Evolutionary conservation across 2,329 filamentous ascomycete genomes (phyloP).

Genomic region (Verticillium dahliae): DNA sequence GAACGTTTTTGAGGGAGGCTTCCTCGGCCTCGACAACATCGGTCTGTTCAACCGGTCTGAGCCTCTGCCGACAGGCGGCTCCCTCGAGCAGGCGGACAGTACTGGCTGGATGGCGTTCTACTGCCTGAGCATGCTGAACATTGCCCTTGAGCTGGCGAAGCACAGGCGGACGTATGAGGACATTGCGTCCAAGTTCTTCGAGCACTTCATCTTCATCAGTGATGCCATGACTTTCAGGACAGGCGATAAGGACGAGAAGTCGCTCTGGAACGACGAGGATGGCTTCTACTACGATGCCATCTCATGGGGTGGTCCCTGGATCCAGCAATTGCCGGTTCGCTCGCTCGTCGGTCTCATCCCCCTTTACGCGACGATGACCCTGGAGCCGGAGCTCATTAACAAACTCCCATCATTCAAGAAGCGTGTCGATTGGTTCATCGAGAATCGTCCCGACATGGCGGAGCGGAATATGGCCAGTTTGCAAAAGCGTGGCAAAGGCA

Average conservation of each 20-base stretch:
- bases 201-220: constrained; percentile 96
- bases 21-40: constrained; percentile 94
- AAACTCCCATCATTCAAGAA: constrained; percentile 90
- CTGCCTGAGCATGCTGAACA: constrained; percentile 94
- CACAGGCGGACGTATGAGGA: constrained; percentile 94
- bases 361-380: constrained; percentile 82
- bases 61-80: constrained; percentile 85
- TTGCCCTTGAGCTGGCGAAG: constrained; percentile 89
- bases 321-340: constrained; percentile 84
- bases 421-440: constrained; percentile 87
- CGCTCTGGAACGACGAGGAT: constrained; percentile 93
- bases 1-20: constrained; percentile 95
- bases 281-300: constrained; percentile 99
- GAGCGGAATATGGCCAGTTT: constrained; percentile 95
- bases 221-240: constrained; percentile 89
- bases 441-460: constrained; percentile 78
- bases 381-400: constrained; percentile 91
- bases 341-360: constrained; percentile 92
- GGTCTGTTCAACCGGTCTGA: constrained; percentile 96
- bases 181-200: constrained; percentile 96
- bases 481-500: constrained; percentile 79
- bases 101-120: constrained; percentile 99
- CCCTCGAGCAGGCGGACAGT: constrained; percentile 92
- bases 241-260: constrained; percentile 65
- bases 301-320: constrained; percentile 89